Conservation (phyloP, 257 asterid genomes). For the Nemophila menziesii region DNA sequence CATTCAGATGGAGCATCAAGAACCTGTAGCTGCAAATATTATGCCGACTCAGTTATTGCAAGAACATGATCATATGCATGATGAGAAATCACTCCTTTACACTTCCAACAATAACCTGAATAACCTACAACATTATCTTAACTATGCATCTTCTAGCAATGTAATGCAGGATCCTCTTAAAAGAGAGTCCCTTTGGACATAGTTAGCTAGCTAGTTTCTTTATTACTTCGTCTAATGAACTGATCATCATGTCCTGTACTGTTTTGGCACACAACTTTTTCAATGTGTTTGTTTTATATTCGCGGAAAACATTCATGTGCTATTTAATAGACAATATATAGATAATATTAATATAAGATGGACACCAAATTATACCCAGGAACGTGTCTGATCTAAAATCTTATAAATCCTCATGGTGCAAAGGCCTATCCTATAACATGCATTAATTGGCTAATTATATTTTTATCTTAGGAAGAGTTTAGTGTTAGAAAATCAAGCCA, state of each 20-base stretch:
- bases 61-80: constrained; percentile 1
- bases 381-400: no score
- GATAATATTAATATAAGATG: no score
- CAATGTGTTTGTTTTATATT: no score
- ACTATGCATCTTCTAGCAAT: constrained; percentile 42
- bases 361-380: no score
- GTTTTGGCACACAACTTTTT: not conserved
- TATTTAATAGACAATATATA: no score
- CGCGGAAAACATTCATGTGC: no score
- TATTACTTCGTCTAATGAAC: constrained; percentile 16
- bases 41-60: constrained; percentile 2
- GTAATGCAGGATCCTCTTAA: constrained; percentile 78
- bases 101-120: constrained; percentile 23
- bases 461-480: no score
- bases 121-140: constrained; percentile 56
- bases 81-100: constrained; percentile 37
- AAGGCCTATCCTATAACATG: no score
- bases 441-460: no score
- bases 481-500: no score
- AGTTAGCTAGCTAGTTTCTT: no score
- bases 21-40: constrained; percentile 11
- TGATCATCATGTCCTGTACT: not conserved
- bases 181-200: constrained; percentile 85
- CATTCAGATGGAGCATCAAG: constrained; percentile 70
- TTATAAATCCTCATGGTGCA: no score